Evolutionary conservation across 2,329 filamentous ascomycete genomes (phyloP).

Genomic region (Emydomyces testavorans): DNA sequence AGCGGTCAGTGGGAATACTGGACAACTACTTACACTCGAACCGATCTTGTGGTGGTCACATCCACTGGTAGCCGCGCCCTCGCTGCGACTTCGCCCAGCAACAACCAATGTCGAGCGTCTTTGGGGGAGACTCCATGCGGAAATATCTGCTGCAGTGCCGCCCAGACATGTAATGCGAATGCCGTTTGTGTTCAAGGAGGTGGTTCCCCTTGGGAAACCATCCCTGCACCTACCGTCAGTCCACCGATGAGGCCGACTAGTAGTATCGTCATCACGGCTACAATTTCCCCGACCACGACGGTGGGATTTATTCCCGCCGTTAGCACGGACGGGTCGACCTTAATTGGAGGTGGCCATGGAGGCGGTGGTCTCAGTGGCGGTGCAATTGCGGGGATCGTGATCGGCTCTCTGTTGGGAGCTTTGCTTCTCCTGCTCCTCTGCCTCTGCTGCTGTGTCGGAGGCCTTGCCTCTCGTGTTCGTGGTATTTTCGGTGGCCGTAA

Average conservation of each 20-base stretch:
- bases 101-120: constrained; percentile 37
- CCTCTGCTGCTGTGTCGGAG: constrained; percentile 35
- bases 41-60: constrained; percentile 43
- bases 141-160: constrained; percentile 35
- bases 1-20: constrained; percentile 45
- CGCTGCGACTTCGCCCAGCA: constrained; percentile 19
- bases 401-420: constrained; percentile 38
- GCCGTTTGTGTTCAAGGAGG: constrained; percentile 31
- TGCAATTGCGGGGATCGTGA: constrained; percentile 42
- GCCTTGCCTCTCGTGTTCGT: constrained; percentile 31
- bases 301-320: constrained; percentile 37
- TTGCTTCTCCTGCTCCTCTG: constrained; percentile 37
- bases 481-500: constrained; percentile 34
- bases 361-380: constrained; percentile 34
- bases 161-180: constrained; percentile 33
- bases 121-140: constrained; percentile 37
- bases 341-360: constrained; percentile 25
- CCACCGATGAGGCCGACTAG: constrained; percentile 37
- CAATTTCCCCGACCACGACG: constrained; percentile 30
- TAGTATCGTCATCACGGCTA: constrained; percentile 35
- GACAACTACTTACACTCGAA: constrained; percentile 47
- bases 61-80: constrained; percentile 41
- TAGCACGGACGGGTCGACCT: constrained; percentile 31
- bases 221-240: constrained; percentile 27
- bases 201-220: constrained; percentile 32